Conservation (phyloP, 345 rosid species). For the Raphanus raphanistrum region DNA sequence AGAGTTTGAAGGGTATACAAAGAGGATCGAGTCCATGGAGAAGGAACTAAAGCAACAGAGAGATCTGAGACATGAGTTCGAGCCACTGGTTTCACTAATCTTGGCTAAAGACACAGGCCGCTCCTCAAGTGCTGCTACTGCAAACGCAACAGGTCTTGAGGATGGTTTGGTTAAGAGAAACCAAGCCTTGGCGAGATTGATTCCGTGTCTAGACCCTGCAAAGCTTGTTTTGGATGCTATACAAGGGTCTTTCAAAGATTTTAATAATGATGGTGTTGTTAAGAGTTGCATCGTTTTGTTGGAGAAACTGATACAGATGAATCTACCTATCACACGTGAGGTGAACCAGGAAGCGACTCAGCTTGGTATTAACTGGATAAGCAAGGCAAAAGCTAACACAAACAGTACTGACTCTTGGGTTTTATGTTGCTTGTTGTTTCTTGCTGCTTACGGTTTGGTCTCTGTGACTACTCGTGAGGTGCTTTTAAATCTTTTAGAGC, state of each 20-base stretch:
- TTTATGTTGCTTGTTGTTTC: constrained; percentile 27
- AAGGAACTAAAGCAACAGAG: background rate
- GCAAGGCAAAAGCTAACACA: background rate
- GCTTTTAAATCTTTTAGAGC: constrained; percentile 12
- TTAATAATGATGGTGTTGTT: constrained; percentile 6
- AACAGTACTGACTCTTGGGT: background rate
- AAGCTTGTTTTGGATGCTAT: constrained; percentile 31
- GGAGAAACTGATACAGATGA: constrained; percentile 12
- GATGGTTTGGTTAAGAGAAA: constrained; percentile 24
- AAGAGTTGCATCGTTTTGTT: constrained; percentile 20
- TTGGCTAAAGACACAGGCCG: background rate
- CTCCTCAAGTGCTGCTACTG: background rate
- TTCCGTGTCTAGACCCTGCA: constrained; percentile 23
- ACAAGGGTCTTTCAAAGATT: background rate
- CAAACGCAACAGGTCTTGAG: background rate
- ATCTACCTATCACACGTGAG: background rate
- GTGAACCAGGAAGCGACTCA: constrained; percentile 23
- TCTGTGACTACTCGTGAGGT: constrained; percentile 18
- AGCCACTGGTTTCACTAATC: background rate
- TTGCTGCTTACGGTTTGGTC: constrained; percentile 25
- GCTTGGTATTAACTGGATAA: constrained; percentile 21
- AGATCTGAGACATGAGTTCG: background rate
- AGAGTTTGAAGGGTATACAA: background rate
- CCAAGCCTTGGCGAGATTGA: constrained; percentile 18
- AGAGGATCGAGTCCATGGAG: background rate